Percentiles rank a stretch among this genome's conserved stretches.
Evolutionary conservation across 2,329 filamentous ascomycete species (phyloP).

Genomic region (Alternaria sp.): DNA sequence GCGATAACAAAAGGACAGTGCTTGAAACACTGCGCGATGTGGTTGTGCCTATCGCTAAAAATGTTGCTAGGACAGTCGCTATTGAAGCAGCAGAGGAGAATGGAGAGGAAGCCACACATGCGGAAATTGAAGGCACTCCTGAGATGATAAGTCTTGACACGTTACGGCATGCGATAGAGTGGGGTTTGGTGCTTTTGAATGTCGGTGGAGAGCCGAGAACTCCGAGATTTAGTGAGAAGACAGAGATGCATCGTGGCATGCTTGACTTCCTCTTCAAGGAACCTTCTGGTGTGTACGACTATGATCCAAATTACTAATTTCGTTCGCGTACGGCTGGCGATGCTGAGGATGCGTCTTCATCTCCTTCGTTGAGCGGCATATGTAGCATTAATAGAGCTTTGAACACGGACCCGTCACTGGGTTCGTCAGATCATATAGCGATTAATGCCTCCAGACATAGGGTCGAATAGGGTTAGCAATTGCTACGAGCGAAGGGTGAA

Average conservation of each 20-base stretch:
- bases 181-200: neutral
- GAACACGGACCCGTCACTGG: neutral
- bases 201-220: neutral
- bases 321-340: neutral
- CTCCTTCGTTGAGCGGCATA: neutral
- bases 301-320: no score
- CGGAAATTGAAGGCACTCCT: no score
- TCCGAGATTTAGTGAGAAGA: neutral
- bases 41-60: no score
- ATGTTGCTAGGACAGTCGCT: no score
- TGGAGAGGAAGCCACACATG: no score
- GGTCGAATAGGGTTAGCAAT: neutral
- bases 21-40: no score
- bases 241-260: neutral
- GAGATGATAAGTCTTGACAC: neutral
- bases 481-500: neutral
- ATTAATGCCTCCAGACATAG: neutral
- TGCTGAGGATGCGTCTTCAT: neutral
- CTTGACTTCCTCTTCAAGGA: neutral
- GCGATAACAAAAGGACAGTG: no score
- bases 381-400: neutral
- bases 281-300: no score
- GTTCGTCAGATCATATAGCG: neutral
- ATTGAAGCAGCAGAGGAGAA: no score
- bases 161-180: neutral